Evolutionary conservation across 768 basidiomycete genomes (phyloP).

Genomic region (Kwoniella sp.): DNA sequence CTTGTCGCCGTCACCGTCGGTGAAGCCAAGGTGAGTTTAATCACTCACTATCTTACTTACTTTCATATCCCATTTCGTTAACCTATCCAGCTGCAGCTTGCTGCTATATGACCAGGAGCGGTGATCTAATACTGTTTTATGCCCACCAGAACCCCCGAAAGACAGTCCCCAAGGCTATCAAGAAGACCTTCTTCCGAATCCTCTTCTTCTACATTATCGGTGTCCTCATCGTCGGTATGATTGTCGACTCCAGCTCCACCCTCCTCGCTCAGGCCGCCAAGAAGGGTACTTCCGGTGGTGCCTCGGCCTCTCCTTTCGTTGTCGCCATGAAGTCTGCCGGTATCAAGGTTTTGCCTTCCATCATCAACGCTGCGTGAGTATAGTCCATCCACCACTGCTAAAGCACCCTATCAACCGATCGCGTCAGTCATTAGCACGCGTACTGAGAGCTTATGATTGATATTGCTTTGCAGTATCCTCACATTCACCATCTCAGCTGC

Average conservation of each 20-base stretch:
- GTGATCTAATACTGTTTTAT: neutral
- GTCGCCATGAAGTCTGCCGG: slow-evolving; percentile 73
- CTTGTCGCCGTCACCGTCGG: slow-evolving; percentile 21
- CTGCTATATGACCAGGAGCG: too few species aligned
- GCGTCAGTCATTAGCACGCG: too few species aligned
- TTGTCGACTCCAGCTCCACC: slow-evolving; percentile 71
- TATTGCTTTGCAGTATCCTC: slow-evolving; percentile 53
- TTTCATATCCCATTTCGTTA: too few species aligned
- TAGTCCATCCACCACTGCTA: too few species aligned
- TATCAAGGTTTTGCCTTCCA: slow-evolving; percentile 60
- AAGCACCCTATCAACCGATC: too few species aligned
- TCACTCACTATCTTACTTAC: neutral
- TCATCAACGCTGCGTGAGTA: slow-evolving; percentile 60
- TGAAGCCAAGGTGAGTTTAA: slow-evolving; percentile 22
- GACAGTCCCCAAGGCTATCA: slow-evolving; percentile 51
- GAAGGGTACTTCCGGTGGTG: slow-evolving; percentile 52
- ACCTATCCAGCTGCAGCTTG: too few species aligned
- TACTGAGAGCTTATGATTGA: too few species aligned
- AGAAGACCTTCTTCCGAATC: slow-evolving; percentile 61
- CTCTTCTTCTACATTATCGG: slow-evolving; percentile 76
- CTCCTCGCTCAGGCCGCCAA: slow-evolving; percentile 58
- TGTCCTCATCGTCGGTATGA: slow-evolving; percentile 67
- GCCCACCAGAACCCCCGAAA: slow-evolving; percentile 42
- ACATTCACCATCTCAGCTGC: slow-evolving; percentile 50
- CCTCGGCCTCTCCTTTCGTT: slow-evolving; percentile 79